Evolutionary conservation across 2,329 filamentous ascomycete species (phyloP).

Genomic region (Hirsutella thompsonii): DNA sequence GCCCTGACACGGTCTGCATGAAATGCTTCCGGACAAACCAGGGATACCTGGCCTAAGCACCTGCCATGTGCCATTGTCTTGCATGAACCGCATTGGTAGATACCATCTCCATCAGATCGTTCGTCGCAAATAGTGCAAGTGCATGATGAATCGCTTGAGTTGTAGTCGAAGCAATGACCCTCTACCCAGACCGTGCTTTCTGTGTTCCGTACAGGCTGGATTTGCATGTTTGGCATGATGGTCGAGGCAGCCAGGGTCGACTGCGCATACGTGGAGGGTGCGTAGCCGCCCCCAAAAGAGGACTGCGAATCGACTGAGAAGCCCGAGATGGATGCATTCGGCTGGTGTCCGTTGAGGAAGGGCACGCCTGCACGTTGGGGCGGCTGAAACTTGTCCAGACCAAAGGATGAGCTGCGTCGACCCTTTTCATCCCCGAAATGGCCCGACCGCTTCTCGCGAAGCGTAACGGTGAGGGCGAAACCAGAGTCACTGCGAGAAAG

Average conservation of each 20-base stretch:
- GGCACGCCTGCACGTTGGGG: conserved; percentile 60
- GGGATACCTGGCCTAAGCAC: conserved; percentile 47
- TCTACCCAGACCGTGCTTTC: conserved; percentile 75
- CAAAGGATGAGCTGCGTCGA: conserved; percentile 86
- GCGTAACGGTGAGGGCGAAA: conserved; percentile 70
- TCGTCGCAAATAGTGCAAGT: conserved; percentile 68
- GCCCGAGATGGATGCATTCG: conserved; percentile 45
- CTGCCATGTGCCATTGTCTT: conserved; percentile 41
- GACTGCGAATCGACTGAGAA: conserved; percentile 53
- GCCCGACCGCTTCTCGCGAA: conserved; percentile 88
- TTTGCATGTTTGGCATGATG: conserved; percentile 73
- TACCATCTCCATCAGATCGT: conserved; percentile 55
- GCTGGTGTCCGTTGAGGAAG: conserved; percentile 53
- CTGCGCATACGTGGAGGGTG: conserved; percentile 72
- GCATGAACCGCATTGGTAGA: conserved; percentile 63
- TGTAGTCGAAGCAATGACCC: conserved; percentile 66
- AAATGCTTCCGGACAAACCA: conserved; percentile 53
- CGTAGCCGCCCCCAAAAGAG: conserved; percentile 58
- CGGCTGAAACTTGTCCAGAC: conserved; percentile 56
- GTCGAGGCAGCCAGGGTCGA: conserved; percentile 79
- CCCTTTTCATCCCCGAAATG: conserved; percentile 71
- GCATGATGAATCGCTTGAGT: conserved; percentile 42
- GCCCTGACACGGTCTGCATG: conserved; percentile 48
- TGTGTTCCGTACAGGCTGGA: conserved; percentile 67
- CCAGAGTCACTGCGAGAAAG: conserved; percentile 87